phyloP scores from a whole-genome alignment of 345 rosid species.

The Populus euphratica region DNA sequence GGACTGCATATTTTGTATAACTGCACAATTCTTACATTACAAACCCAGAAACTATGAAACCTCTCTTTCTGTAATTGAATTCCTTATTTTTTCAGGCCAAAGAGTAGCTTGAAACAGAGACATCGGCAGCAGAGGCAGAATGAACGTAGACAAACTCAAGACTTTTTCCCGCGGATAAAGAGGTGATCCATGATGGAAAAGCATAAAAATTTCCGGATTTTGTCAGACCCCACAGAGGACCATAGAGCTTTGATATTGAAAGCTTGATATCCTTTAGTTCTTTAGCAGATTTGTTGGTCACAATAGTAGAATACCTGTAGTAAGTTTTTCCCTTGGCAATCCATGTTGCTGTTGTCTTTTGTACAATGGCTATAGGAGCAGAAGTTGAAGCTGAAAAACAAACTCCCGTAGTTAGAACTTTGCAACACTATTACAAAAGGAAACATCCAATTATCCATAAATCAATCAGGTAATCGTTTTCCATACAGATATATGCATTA shows the following conservation, averaged over 20 bases:
- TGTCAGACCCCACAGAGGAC: slow-evolving; percentile 88
- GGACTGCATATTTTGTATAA: slow-evolving; percentile 35
- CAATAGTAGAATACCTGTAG: slow-evolving; percentile 72
- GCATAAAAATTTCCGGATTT: slow-evolving; percentile 51
- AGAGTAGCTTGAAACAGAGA: slow-evolving; percentile 69
- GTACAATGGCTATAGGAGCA: slow-evolving; percentile 58
- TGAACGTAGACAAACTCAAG: slow-evolving; percentile 91
- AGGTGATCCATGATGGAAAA: slow-evolving; percentile 73
- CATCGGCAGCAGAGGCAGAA: slow-evolving; percentile 56
- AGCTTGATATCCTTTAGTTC: slow-evolving; percentile 59
- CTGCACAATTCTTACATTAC: slow-evolving; percentile 55
- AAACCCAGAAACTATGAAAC: slow-evolving; percentile 30
- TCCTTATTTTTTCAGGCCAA: slow-evolving; percentile 46
- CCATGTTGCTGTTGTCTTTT: slow-evolving; percentile 81
- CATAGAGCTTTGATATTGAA: slow-evolving; percentile 73
- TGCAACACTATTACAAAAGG: neutral
- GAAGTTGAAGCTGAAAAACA: slow-evolving; percentile 47
- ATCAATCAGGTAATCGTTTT: neutral
- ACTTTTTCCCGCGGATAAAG: slow-evolving; percentile 65
- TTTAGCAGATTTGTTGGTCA: slow-evolving; percentile 73
- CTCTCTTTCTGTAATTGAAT: slow-evolving; percentile 14
- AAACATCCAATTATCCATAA: neutral
- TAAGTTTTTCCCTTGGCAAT: slow-evolving; percentile 60
- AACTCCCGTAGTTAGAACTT: neutral
- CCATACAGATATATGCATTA: neutral